Evolutionary conservation across 2,329 filamentous ascomycete genomes (phyloP), one percentile per base, ranked within the genome.

Genomic region (Ophiosphaerella korrae): DNA sequence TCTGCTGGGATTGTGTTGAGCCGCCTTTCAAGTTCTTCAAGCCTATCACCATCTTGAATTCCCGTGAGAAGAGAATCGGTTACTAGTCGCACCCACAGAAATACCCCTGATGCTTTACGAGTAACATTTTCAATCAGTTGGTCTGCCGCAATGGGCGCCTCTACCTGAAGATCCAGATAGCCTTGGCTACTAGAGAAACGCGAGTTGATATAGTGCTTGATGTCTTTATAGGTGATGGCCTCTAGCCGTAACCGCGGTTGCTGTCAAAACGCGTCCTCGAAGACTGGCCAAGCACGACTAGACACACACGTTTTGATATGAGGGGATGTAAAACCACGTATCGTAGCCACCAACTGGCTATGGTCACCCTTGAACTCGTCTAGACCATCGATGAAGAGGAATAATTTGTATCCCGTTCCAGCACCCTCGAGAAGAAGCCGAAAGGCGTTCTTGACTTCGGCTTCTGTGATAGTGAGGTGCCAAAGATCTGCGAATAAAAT

Each of bases 291-390:
- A 9, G 62, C 60, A 12, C 64, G 44, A 11, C 62, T 66, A 3
- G 60, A 60, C 0, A 66, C 53, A 34, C 64, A 68, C 16, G 64
- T 35, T 51, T 67, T 68, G 36, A 67, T 33, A 3, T 45, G 45
- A n/a, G 42, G 38, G 3, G 36, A 32, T n/a, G 24, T 7, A n/a
- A 50, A 35, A 7, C 70, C 13, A 5, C 14, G 8, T 18, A 45
- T 18, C n/a, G 45, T 13, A 18, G 6, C 14, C 7, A 45, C 12
- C 12, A 41, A 7, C 6, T 41, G 14, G 14, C 7, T n/a, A 14
- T 45, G 45, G 31, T 50, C 26, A 7, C 48, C 48, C 9, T n/a
- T 12, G 29, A 33, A 50, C 29, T 50, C 48, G 14, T 50, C 48
- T 8, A 38, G 12, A 9, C 36, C 36, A 23, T 38, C 36, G 5